Percentiles rank a stretch among this genome's conserved stretches.
These are phyloP conservation scores for Amylostereum areolatum DNA, from an alignment of 1,284 basidiomycete species.

Conservation along the genomic window DNA sequence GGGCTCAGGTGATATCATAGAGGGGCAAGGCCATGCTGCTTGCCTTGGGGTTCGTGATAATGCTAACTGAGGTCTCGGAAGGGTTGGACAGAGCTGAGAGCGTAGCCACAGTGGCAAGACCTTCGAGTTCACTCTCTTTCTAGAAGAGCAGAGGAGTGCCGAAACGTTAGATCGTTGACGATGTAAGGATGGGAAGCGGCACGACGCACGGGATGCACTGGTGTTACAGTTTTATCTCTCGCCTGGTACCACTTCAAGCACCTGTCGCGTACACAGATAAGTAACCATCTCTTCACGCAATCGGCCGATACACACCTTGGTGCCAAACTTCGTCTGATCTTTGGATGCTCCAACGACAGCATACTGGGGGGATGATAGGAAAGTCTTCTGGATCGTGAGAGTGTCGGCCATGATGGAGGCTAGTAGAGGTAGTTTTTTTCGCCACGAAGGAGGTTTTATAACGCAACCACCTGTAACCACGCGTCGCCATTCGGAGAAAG, in stretches of 20 bases:
- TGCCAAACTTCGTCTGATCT: conserved; percentile 69
- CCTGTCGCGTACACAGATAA: conserved; percentile 30
- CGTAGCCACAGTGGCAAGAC: conserved; percentile 43
- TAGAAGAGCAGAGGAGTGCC: conserved; percentile 27
- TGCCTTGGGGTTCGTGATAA: conserved; percentile 73
- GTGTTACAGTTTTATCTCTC: conserved; percentile 58
- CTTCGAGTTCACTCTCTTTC: conserved; percentile 65
- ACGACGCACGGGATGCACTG: conserved; percentile 53
- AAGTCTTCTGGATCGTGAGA: conserved; percentile 42
- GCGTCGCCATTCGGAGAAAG: too few relatives aligned
- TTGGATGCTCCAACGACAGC: conserved; percentile 80
- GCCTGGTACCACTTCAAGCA: conserved; percentile 72
- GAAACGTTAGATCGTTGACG: conserved; percentile 1
- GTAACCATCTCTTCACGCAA: not conserved
- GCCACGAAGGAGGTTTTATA: too few relatives aligned
- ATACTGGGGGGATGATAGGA: conserved; percentile 56
- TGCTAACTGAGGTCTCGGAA: conserved; percentile 67
- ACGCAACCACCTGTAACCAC: too few relatives aligned
- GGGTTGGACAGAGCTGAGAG: conserved; percentile 60
- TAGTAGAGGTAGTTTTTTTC: not conserved
- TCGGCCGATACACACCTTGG: conserved; percentile 43
- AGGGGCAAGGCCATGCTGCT: conserved; percentile 6
- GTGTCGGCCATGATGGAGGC: not conserved
- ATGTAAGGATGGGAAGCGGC: conserved; percentile 1
- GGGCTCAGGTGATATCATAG: not conserved